Evolutionary conservation across 139 green algal genomes (phyloP), one percentile per base, ranked within the genome.

Genomic region (Deuterostichococcus epilithicus): DNA sequence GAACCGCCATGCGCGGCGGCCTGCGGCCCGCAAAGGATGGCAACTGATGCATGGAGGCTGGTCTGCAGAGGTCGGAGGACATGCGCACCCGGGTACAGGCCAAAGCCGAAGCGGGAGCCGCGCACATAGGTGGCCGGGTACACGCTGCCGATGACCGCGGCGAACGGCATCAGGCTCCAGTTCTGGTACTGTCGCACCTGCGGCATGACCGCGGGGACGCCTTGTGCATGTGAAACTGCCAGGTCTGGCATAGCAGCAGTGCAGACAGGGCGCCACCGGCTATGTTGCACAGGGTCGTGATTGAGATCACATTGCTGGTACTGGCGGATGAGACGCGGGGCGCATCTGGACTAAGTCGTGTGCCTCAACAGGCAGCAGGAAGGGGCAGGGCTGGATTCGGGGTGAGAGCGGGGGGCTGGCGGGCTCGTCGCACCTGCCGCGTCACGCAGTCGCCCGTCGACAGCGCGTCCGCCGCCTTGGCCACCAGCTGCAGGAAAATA

Each of bases 401-500:
- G n/a, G n/a, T n/a, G n/a, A n/a, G n/a, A 13, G 91, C 88, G 78
- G 93, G 88, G 22, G 85, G 79, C 44, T 52, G 47, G n/a, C 92
- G 80, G 13, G 42, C 13, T 13, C 8, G 42, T 8, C 42, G 13
- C 44, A 98, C 81, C 1, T 68, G 70, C 25, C 78, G 78, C 81
- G 91, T 95, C 1, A 96, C 80, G n/a, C 92, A 36, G 86, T 99
- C 96, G 0, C 95, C 95, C 0, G 76, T 77, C 1, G 88, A 93
- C 60, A 99, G 89, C 52, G 72, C 80, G 58, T 98, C 90, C 2
- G 96, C 91, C 0, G 94, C 94, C 84, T 95, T 94, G 47, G 96
- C 89, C 1, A 98, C 59, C 18, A 89, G 77, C 65, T 90, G 82
- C 83, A 97, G 71, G 0, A n/a, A n/a, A n/a, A n/a, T n/a, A n/a